Evolutionary conservation across 176 grass and related monocot genomes (phyloP), one percentile per base, ranked within the genome.

Genomic region (Hyparrhenia diplandra): DNA sequence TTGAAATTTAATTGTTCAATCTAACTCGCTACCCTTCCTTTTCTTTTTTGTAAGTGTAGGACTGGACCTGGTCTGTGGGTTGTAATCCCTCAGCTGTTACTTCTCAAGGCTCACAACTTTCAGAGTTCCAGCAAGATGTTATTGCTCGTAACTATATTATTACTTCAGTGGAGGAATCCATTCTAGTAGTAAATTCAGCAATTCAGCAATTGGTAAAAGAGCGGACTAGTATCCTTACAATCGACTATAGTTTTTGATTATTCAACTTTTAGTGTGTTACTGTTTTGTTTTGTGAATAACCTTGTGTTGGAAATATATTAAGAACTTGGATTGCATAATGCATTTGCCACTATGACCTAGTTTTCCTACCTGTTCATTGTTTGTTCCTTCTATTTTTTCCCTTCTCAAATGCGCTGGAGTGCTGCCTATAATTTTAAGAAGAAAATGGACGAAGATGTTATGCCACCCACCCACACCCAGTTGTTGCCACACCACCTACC

Each of bases 41-140:
- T 39, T 83, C n/a, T 58, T 4, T 63, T 69, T 74, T 20, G 18
- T 69, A 58, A 29, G 82, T 74, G 14, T 83, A 95, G 90, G 92
- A 99, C 58, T 95, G 96, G 96, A 95, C 87, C 67, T 99, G 92
- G 96, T 99, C 92, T 76, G 93, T 95, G 84, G 96, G 96, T 41
- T 95, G 96, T 82, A 95, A 91, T 52, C 92, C 96, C 21, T 78
- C 93, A 71, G 93, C 92, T 37, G 79, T 95, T 54, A 95, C 88
- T 75, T 95, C 92, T 83, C 64, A 89, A 83, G 92, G 88, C 21
- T 95, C 90, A 90, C 84, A 68, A 43, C 82, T 98, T 89, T 93
- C 92, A 5, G 65, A 74, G 67, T 91, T 98, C 83, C 96, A 99
- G 80, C 74, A 71, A 67, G 92, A 99, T 71, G 81, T 85, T 63